Conservation (phyloP, 805 yeast species). For the Yarrowia bubula region DNA sequence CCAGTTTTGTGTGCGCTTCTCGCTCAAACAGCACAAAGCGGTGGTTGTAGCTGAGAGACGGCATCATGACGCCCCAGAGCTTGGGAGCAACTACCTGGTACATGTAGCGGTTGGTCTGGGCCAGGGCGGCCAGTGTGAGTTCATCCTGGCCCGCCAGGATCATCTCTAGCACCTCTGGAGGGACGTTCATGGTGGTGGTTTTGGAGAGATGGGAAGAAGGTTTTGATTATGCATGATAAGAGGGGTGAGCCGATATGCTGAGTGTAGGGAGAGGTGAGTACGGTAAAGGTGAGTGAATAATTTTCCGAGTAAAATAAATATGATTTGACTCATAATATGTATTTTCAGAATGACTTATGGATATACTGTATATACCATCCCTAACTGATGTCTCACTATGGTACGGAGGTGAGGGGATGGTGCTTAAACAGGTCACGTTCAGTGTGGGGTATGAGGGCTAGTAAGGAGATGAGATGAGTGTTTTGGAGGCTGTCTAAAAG, state of each 20-base stretch:
- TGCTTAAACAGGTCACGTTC: not conserved
- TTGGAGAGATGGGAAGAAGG: not conserved
- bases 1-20: not conserved
- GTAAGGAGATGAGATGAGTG: not conserved
- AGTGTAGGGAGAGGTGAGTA: too few relatives aligned
- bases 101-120: not conserved
- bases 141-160: constrained; percentile 21
- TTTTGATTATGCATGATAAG: constrained; percentile 22
- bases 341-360: too few relatives aligned
- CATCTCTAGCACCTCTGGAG: constrained; percentile 23
- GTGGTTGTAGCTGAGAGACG: constrained; percentile 23
- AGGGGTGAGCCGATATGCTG: not conserved
- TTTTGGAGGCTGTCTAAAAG: too few relatives aligned
- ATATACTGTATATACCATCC: too few relatives aligned
- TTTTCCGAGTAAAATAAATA: too few relatives aligned
- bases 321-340: too few relatives aligned
- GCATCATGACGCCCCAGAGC: constrained; percentile 24
- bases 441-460: not conserved
- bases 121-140: not conserved
- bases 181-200: constrained; percentile 2
- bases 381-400: too few relatives aligned
- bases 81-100: not conserved
- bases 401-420: too few relatives aligned
- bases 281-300: too few relatives aligned
- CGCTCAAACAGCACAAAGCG: constrained; percentile 17